Percentiles rank a stretch among this genome's conserved stretches.
phyloP scores from a whole-genome alignment of 345 rosid species.

The Mangifera indica region DNA sequence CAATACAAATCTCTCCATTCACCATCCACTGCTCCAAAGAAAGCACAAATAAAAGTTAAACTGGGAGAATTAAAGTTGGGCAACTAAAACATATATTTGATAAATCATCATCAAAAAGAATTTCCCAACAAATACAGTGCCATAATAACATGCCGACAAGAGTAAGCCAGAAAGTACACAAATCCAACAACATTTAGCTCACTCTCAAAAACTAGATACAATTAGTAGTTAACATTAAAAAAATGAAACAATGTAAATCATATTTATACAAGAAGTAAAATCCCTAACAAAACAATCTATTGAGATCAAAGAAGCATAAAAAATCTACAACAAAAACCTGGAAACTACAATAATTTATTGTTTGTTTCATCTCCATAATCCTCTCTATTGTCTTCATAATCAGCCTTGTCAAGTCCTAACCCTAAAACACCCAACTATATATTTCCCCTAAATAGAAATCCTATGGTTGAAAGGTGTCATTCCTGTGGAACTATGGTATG shows the following conservation, averaged over 20 bases:
- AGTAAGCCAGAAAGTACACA: not conserved
- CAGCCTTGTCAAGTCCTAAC: not conserved
- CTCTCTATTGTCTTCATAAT: not conserved
- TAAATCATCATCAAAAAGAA: not conserved
- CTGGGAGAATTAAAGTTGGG: conserved; percentile 7
- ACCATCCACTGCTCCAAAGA: conserved; percentile 87
- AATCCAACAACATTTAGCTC: not conserved
- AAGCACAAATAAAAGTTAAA: conserved; percentile 2
- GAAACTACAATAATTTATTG: not conserved
- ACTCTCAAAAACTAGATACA: not conserved
- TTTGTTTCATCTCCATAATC: not conserved
- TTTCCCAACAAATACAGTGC: conserved; percentile 8
- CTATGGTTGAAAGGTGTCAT: not conserved
- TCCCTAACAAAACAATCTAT: not conserved
- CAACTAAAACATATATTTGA: not conserved
- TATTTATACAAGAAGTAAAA: not conserved
- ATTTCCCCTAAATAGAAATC: not conserved
- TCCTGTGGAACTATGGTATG: no score
- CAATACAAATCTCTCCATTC: conserved; percentile 97
- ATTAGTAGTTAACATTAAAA: not conserved
- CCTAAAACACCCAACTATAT: not conserved
- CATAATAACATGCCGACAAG: not conserved
- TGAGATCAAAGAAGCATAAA: not conserved
- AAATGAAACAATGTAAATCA: not conserved
- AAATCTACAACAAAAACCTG: not conserved